Base-by-base conservation (phyloP, 1,284 basidiomycete genomes). In the Ustilago hordei region DNA sequence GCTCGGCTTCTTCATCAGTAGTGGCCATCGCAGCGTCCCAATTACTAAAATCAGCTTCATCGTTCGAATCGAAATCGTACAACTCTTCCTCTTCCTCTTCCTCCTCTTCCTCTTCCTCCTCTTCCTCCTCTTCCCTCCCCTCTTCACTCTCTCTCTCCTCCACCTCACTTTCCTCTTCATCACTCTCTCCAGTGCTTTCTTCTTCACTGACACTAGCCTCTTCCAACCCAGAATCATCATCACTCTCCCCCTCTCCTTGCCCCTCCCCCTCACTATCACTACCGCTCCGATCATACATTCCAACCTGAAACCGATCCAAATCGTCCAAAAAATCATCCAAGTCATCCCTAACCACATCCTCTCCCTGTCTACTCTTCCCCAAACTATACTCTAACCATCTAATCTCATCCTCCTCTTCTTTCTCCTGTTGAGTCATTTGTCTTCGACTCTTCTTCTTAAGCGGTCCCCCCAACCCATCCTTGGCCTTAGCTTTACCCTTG, bases 351-450 rank as follows among this genome's bases (percentile, higher is more conserved):
- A 80, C 76, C 32, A 63, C 72, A 41, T 72, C 71, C 19, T 67
- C 36, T 3, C 70, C 76, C 13, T 56, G 36, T 12, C 67, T 55
- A n/a, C 64, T 62, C 23, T 73, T 74, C 1, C 71, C 73, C 23
- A 86, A 64, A 34, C 82, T 78, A 32, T 79, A 73, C 50, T 86
- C 84, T 8, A 86, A 72, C 84, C 84, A 86, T 2, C 74, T 66
- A 38, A 86, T 86, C 66, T 86, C 84, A 52, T 86, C 83, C 45
- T 85, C 84, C 36, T 86, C 84, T 13, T 84, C 78, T 38, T 78
- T 74, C 55, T 85, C 84, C 31, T 70, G 73, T 52, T 79, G 77
- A 0, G 56, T 77, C 78, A 80, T 73, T 32, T 69, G 62, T 17
- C 55, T 60, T 31, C 70, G 45, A 56, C 75, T 69, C 61, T 75